Evolutionary conservation across 1,284 basidiomycete genomes (phyloP).

Genomic region (Tylopilus sp.): DNA sequence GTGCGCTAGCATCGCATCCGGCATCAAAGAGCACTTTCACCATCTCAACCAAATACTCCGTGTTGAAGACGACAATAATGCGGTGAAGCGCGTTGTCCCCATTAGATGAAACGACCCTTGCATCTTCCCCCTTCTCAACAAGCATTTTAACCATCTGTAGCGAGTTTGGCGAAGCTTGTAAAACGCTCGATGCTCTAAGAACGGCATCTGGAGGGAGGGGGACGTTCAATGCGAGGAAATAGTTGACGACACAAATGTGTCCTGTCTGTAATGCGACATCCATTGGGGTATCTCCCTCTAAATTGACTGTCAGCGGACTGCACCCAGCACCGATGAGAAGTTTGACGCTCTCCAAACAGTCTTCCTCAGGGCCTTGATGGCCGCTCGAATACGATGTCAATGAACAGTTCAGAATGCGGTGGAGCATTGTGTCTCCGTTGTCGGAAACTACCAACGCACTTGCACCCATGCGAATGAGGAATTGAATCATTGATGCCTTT

Average conservation of each 20-base stretch:
- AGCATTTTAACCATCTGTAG: conserved; percentile 5
- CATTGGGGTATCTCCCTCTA: conserved; percentile 9
- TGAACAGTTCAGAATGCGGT: background rate
- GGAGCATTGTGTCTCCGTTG: conserved; percentile 10
- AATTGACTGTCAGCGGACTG: background rate
- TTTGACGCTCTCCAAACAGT: conserved; percentile 7
- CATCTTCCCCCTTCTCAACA: background rate
- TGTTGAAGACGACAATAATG: background rate
- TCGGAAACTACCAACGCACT: background rate
- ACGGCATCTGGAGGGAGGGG: conserved; percentile 5
- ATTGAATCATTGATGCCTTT: background rate
- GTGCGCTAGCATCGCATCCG: background rate
- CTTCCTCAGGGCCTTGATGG: background rate
- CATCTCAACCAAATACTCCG: background rate
- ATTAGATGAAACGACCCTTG: background rate
- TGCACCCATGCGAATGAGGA: background rate
- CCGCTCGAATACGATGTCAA: no score
- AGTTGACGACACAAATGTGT: conserved; percentile 1
- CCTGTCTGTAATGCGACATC: conserved; percentile 1
- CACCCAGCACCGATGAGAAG: conserved; percentile 2
- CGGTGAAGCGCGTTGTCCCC: conserved; percentile 13
- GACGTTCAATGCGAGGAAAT: conserved; percentile 3
- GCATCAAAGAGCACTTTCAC: background rate
- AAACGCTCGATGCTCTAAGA: background rate
- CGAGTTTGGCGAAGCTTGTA: background rate